Evolutionary conservation across 805 yeast species (phyloP).

Genomic region (Lachancea quebecensis): DNA sequence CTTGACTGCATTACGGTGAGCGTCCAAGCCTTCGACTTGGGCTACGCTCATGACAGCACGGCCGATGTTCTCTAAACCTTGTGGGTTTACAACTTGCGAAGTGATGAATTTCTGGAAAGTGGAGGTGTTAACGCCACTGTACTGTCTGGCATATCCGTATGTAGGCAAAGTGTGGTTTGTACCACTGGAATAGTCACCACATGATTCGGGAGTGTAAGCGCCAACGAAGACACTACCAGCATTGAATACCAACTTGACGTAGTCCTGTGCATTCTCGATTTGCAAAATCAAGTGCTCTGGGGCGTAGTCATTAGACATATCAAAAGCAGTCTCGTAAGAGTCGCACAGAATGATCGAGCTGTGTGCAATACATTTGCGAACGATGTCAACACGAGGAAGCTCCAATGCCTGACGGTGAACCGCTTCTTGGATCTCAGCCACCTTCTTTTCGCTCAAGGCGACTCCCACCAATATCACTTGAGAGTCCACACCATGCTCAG

Average conservation of each 20-base stretch:
- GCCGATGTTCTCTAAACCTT: constrained; percentile 87
- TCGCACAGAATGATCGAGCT: constrained; percentile 72
- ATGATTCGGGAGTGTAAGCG: constrained; percentile 91
- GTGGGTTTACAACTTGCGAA: constrained; percentile 78
- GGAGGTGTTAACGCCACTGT: constrained; percentile 93
- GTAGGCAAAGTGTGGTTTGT: constrained; percentile 98
- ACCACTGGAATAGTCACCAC: constrained; percentile 98
- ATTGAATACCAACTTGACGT: constrained; percentile 69
- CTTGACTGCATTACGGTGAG: constrained; percentile 94
- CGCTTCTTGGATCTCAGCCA: constrained; percentile 70
- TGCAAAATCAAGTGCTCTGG: constrained; percentile 97
- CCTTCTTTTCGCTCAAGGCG: constrained; percentile 50
- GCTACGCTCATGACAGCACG: constrained; percentile 94
- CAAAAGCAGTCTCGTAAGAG: constrained; percentile 71
- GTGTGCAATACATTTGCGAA: constrained; percentile 86
- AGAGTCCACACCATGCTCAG: constrained; percentile 98
- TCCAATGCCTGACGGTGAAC: constrained; percentile 75
- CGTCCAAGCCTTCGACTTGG: constrained; percentile 93
- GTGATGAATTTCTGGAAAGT: constrained; percentile 95
- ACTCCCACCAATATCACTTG: constrained; percentile 92
- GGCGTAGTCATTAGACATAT: constrained; percentile 85
- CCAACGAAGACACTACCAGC: constrained; percentile 98
- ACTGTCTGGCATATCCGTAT: constrained; percentile 95
- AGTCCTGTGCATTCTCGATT: constrained; percentile 66
- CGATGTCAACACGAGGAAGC: constrained; percentile 89